Conservation (phyloP, 768 basidiomycete species). For the Serendipita sp. region DNA sequence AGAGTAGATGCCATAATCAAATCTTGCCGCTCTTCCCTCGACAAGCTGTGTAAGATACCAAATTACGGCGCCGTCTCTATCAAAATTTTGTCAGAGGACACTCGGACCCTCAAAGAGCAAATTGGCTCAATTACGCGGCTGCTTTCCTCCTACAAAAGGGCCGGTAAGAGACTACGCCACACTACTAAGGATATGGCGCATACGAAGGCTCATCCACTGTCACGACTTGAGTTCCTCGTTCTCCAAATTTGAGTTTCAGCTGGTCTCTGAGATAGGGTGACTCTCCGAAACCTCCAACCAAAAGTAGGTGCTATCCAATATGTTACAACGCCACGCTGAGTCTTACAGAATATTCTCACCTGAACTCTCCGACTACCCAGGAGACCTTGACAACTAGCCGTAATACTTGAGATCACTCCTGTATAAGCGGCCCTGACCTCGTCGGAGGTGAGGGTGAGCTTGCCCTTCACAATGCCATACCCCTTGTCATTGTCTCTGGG, state of each 20-base stretch:
- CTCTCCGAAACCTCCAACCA: neutral
- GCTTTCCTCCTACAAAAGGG: neutral
- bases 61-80: neutral
- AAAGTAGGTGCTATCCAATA: neutral
- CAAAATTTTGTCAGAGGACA: neutral
- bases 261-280: neutral
- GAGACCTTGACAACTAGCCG: neutral
- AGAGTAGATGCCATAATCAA: neutral
- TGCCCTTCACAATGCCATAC: neutral
- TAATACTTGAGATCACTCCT: neutral
- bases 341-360: neutral
- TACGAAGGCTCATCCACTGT: neutral
- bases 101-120: neutral
- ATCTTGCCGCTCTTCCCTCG: neutral
- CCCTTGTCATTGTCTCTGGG: constrained; percentile 4
- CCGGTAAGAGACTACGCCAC: too few species aligned
- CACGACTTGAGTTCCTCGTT: neutral
- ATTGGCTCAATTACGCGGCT: neutral
- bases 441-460: neutral
- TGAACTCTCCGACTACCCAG: neutral
- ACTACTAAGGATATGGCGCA: too few species aligned
- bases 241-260: neutral
- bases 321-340: neutral
- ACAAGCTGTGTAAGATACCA: constrained; percentile 5
- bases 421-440: neutral